Evolutionary conservation across 257 asterid genomes (phyloP), one percentile per base, ranked within the genome.

Genomic region (Fraxinus anomala): DNA sequence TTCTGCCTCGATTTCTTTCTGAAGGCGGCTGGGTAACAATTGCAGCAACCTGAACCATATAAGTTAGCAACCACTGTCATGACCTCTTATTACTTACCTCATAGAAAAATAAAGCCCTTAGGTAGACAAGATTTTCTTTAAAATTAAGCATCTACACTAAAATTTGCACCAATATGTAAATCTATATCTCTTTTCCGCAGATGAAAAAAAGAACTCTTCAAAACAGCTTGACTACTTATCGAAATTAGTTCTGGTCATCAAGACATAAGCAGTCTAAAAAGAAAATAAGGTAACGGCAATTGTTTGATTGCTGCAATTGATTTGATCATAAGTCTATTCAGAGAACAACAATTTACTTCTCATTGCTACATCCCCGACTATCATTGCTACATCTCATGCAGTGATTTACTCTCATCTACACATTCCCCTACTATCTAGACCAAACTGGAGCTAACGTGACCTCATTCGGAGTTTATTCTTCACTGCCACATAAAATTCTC

Each of bases 21-120:
- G 97, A 83, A 47, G 99, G 97, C 23, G 99, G 99, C 72, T 95
- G 99, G 42, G 98, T 93, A 76, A 95, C 96, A 77, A 93, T 90
- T 26, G 94, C 99, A 54, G 96, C 91, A 81, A 95, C 89, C 99
- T 95, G 85, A 40, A 76, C 54, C 47, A 74, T 54, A 77, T 77
- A 76, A 73, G 56, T 63, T 26, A 63, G 36, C 36, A 63, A 63
- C 19, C 31, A 26, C 33, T 26, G 5, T 63, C 69, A 63, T 63
- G 69, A 2, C 69, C 69, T 23, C 69, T 11, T 63, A 26, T 26
- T 26, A 26, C 10, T 24, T 63, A 63, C 69, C 68, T 26, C 19
- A 6, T 11, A 26, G 3, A 9, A n/a, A 26, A 63, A 9, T 24
- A 61, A 5, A 24, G 33, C 36, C 17, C 69, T 3, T 63, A 0